Evolutionary conservation across 768 basidiomycete genomes (phyloP), one percentile per base, ranked within the genome.

Genomic region (Mrakia gelida): DNA sequence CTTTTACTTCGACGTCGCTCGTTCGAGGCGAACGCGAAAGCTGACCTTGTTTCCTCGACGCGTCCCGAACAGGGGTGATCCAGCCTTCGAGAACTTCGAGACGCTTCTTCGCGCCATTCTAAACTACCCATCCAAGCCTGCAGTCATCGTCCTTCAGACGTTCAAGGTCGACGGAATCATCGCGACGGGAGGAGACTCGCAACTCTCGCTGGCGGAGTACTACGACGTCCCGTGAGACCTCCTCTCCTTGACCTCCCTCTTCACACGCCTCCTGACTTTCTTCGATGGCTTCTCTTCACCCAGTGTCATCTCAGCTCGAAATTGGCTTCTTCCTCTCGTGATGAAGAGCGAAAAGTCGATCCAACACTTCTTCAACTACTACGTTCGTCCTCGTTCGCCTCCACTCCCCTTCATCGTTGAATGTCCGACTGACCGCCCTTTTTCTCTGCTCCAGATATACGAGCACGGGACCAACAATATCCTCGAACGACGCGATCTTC

Each of bases 151-250:
- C 2, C 56, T 73, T 11, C 71, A 73, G 9, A 54, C 52, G 18
- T 61, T 73, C 56, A 73, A 73, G 49, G 45, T 73, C 26, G 71
- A 73, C 52, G 71, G 71, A 2, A 73, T 73, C 71, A 32, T 73
- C 30, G 71, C 71, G 21, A 73, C 71, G 28, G 71, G 71, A 28
- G 71, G 71, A 10, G 71, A 73, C 52, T 73, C 71, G 11, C 41
- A 73, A 28, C 41, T 73, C 26, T 49, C 71, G 1, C 71, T 73
- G 5, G 71, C 71, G 1, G 3, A 73, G 16, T 73, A 73, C 52
- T 73, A 73, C 49, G 71, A 73, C 34, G 56, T 73, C 0, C 71
- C 71, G 59, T 59, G n/a, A 59, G 59, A 3, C 3, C 38, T 3
- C 38, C 38, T 59, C 5, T 6, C 49, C 18, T 52, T 5, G 3